Percentiles rank a stretch among this genome's conserved stretches.
Evolutionary conservation across 345 rosid species (phyloP).

Genomic region (Firmiana major): DNA sequence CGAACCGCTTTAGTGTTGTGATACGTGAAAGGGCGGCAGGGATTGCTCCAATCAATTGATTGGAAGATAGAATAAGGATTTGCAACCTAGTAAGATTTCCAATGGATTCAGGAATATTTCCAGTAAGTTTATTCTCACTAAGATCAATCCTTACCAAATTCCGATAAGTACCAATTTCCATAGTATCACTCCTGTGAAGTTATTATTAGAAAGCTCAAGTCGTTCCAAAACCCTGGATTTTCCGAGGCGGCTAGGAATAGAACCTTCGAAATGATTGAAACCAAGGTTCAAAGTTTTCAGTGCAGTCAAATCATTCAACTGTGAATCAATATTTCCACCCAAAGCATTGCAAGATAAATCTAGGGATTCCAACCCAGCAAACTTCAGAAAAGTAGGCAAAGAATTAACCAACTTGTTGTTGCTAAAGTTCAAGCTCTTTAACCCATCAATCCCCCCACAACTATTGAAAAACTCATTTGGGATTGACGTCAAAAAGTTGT

Average conservation of each 20-base stretch:
- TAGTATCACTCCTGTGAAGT: conserved; percentile 40
- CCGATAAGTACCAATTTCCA: conserved; percentile 27
- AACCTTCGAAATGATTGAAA: conserved; percentile 32
- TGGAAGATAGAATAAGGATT: conserved; percentile 48
- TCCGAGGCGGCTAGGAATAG: conserved; percentile 42
- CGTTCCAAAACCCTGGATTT: conserved; percentile 33
- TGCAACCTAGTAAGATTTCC: conserved; percentile 48
- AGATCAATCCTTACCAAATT: conserved; percentile 51
- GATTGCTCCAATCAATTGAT: conserved; percentile 40
- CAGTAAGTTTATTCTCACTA: conserved; percentile 39
- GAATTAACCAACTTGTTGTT: conserved; percentile 32
- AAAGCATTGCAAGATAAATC: conserved; percentile 53
- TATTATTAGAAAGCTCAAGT: conserved; percentile 46
- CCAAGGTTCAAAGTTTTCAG: conserved; percentile 49
- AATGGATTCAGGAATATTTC: conserved; percentile 44
- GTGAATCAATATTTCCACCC: conserved; percentile 30
- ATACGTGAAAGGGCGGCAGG: conserved; percentile 43
- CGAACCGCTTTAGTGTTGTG: conserved; percentile 44
- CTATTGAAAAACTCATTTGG: conserved; percentile 38
- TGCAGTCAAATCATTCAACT: conserved; percentile 46
- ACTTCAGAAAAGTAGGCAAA: conserved; percentile 47
- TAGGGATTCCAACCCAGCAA: conserved; percentile 45
- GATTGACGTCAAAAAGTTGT: conserved; percentile 44
- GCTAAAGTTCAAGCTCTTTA: conserved; percentile 56
- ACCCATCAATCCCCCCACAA: conserved; percentile 43